phyloP scores from a whole-genome alignment of 176 grass and related monocot species.

The Oryza punctata region DNA sequence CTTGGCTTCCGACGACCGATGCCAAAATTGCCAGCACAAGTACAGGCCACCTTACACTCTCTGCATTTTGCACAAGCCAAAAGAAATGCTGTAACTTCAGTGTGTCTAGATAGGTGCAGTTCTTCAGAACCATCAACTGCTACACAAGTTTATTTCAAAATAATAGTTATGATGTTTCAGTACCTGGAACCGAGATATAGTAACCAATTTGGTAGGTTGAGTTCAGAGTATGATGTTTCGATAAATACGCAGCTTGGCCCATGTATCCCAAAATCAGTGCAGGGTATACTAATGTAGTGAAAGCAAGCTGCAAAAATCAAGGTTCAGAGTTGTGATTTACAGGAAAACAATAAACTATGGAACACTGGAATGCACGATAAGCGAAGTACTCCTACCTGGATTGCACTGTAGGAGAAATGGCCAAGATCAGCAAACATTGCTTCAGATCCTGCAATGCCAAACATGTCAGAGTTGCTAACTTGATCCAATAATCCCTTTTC shows the following conservation, averaged over 20 bases:
- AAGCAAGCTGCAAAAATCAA: slow-evolving; percentile 66
- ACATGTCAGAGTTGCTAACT: not conserved
- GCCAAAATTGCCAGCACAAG: slow-evolving; percentile 85
- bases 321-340: not conserved
- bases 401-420: slow-evolving; percentile 91
- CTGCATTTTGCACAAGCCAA: slow-evolving; percentile 39
- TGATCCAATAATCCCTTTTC: not conserved
- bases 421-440: slow-evolving; percentile 99
- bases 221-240: slow-evolving; percentile 67
- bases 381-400: slow-evolving; percentile 76
- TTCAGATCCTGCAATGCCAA: slow-evolving; percentile 75
- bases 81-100: not conserved
- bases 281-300: slow-evolving; percentile 87
- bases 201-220: slow-evolving; percentile 86
- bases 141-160: not conserved
- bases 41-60: slow-evolving; percentile 79
- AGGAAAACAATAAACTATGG: not conserved
- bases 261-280: slow-evolving; percentile 93
- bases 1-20: slow-evolving; percentile 92
- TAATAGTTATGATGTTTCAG: too few relatives aligned
- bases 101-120: not conserved
- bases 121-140: not conserved
- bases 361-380: not conserved
- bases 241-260: slow-evolving; percentile 94
- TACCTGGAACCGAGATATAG: slow-evolving; percentile 96